These are phyloP conservation scores for Sporisorium reilianum DNA, from an alignment of 1,284 basidiomycete genomes.

Conservation along the genomic window DNA sequence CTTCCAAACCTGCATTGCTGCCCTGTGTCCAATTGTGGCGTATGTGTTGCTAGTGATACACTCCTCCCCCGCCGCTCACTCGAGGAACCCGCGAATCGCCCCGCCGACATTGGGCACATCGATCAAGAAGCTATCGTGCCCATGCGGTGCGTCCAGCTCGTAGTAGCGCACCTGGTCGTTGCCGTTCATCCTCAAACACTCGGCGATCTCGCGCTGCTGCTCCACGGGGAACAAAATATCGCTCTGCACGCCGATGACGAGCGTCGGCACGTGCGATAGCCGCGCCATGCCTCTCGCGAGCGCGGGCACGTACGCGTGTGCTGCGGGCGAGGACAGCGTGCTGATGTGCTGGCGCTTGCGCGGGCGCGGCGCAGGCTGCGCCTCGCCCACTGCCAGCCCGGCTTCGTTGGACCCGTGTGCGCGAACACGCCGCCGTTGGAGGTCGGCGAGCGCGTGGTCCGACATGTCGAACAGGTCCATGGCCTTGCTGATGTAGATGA, in stretches of 20 bases:
- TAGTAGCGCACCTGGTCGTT: slow-evolving; percentile 86
- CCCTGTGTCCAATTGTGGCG: too few relatives aligned
- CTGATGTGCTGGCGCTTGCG: slow-evolving; percentile 73
- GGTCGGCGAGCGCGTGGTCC: slow-evolving; percentile 78
- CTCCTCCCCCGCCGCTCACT: too few relatives aligned
- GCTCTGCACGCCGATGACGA: slow-evolving; percentile 94
- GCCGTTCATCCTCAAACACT: slow-evolving; percentile 89
- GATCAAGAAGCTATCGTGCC: slow-evolving; percentile 90
- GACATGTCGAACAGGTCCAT: slow-evolving; percentile 99
- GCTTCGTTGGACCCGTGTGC: slow-evolving; percentile 42
- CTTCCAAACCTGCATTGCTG: too few relatives aligned
- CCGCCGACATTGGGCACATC: slow-evolving; percentile 83
- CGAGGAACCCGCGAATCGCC: slow-evolving; percentile 81
- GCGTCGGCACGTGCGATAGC: slow-evolving; percentile 81
- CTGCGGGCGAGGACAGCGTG: slow-evolving; percentile 72
- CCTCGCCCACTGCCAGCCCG: slow-evolving; percentile 12
- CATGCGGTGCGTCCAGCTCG: slow-evolving; percentile 97
- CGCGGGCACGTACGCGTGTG: slow-evolving; percentile 79
- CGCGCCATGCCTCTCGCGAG: slow-evolving; percentile 86
- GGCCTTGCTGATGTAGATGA: slow-evolving; percentile 94
- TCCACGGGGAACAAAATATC: slow-evolving; percentile 98
- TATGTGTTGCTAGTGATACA: too few relatives aligned
- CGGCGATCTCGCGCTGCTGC: slow-evolving; percentile 94
- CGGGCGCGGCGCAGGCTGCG: slow-evolving; percentile 31
- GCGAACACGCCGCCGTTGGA: slow-evolving; percentile 69